Evolutionary conservation across 257 asterid species (phyloP), one percentile per base, ranked within the genome.

Genomic region (Ilex aquifolium): DNA sequence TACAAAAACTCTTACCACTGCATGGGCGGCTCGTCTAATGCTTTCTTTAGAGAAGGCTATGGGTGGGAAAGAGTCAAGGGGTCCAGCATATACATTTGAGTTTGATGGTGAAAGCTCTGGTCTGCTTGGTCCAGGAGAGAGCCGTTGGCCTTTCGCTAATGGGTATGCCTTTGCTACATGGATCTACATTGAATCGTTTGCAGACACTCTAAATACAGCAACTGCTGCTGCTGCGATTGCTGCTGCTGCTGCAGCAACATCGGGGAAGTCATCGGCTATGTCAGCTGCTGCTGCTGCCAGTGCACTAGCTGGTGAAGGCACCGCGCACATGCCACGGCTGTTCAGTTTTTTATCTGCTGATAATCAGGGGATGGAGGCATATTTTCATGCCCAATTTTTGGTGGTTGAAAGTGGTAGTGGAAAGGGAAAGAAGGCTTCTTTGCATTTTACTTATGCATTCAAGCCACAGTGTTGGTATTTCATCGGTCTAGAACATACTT

Each of bases 91-190:
- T 74, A 87, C 96, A 64, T 92, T 92, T 65, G 97, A 89, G 77
- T 92, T 92, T 78, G 99, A 92, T 76, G 99, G 99, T 75, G 99
- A 92, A 79, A 88, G 99, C 79, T 92, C 99, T 61, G 99, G 99
- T 65, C 74, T 92, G 69, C 78, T 92, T 57, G 97, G 97, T 63
- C 96, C 99, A 42, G 97, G 96, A 63, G 99, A 92, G 78, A 87
- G 97, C 75, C 90, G 87, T 66, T 92, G 99, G 99, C 99, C 99
- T 65, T 92, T 92, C 60, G 68, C 81, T 53, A 92, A 92, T 74
- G 99, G 99, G 57, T 92, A 74, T 73, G 88, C 99, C 49, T 89
- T 92, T 70, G 97, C 91, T 16, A 89, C 99, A 42, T 92, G 99
- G 99, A 92, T 92, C 68, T 92, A 87, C 72, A 87, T 92, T 15